phyloP scores from a whole-genome alignment of 495 filamentous ascomycete genomes.

The Daldinia bambusicola region DNA sequence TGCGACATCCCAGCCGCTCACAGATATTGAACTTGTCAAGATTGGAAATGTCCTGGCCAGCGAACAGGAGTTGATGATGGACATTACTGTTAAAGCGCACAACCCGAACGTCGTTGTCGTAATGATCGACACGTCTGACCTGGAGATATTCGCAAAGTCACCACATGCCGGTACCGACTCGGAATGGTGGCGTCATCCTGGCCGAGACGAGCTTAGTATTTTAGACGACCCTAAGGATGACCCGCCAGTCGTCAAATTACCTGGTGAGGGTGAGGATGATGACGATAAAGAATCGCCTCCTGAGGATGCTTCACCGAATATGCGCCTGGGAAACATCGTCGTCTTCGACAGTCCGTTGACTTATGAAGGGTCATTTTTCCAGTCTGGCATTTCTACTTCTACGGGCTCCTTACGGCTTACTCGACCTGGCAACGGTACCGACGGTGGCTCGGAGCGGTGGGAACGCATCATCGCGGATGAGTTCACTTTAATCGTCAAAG shows the following conservation, averaged over 20 bases:
- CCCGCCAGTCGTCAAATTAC: slow-evolving; percentile 59
- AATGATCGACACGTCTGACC: slow-evolving; percentile 81
- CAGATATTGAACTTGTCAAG: slow-evolving; percentile 76
- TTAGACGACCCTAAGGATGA: slow-evolving; percentile 68
- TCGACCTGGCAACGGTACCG: slow-evolving; percentile 88
- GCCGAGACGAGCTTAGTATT: slow-evolving; percentile 49
- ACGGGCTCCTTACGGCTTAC: slow-evolving; percentile 82
- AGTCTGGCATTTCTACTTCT: slow-evolving; percentile 70
- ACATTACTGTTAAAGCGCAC: slow-evolving; percentile 84
- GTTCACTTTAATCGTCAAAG: slow-evolving; percentile 90
- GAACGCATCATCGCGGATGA: slow-evolving; percentile 88
- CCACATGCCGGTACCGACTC: slow-evolving; percentile 80
- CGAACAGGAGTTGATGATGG: slow-evolving; percentile 95
- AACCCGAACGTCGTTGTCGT: slow-evolving; percentile 94
- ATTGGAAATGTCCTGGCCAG: slow-evolving; percentile 92
- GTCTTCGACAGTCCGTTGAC: slow-evolving; percentile 85
- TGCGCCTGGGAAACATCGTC: slow-evolving; percentile 88
- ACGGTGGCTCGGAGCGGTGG: slow-evolving; percentile 89
- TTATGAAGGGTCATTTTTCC: slow-evolving; percentile 89
- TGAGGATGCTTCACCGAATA: slow-evolving; percentile 76
- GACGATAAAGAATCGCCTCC: slow-evolving; percentile 46
- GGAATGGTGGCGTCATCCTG: slow-evolving; percentile 74
- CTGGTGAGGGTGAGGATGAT: slow-evolving; percentile 30
- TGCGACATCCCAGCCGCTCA: slow-evolving; percentile 87
- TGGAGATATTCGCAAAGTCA: slow-evolving; percentile 94